Evolutionary conservation across 805 yeast species (phyloP).

Genomic region (Metschnikowia matae): DNA sequence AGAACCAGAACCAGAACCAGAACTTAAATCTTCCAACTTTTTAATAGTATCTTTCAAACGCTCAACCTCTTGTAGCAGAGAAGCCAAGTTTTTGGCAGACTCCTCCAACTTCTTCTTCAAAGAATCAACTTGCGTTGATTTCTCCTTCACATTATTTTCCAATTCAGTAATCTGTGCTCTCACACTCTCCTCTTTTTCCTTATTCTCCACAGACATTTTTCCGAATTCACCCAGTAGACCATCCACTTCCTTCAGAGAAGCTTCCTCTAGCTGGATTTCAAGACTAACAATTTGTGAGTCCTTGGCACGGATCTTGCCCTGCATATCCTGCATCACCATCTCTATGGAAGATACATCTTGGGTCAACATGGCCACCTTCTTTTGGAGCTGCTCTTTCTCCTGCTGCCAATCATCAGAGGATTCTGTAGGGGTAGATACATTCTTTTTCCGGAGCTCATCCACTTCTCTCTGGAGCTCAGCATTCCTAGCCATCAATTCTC

Average conservation of each 20-base stretch:
- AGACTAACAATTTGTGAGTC: slow-evolving; percentile 14
- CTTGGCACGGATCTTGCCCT: slow-evolving; percentile 12
- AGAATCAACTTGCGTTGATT: neutral
- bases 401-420: neutral
- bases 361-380: slow-evolving; percentile 12
- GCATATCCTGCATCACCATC: slow-evolving; percentile 14
- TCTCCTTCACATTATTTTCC: neutral
- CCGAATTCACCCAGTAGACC: slow-evolving; percentile 8
- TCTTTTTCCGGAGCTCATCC: neutral
- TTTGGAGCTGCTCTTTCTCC: slow-evolving; percentile 6
- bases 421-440: no score
- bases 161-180: slow-evolving; percentile 5
- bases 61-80: neutral
- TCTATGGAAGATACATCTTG: slow-evolving; percentile 18
- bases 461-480: neutral
- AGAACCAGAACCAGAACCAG: no score
- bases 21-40: neutral
- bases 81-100: neutral
- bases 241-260: slow-evolving; percentile 2
- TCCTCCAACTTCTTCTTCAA: neutral
- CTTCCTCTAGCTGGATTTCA: slow-evolving; percentile 12
- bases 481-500: neutral
- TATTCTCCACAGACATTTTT: slow-evolving; percentile 8
- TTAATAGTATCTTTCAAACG: neutral
- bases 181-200: slow-evolving; percentile 4